Conservation (phyloP, 768 basidiomycete species). For the Mycena rosella region DNA sequence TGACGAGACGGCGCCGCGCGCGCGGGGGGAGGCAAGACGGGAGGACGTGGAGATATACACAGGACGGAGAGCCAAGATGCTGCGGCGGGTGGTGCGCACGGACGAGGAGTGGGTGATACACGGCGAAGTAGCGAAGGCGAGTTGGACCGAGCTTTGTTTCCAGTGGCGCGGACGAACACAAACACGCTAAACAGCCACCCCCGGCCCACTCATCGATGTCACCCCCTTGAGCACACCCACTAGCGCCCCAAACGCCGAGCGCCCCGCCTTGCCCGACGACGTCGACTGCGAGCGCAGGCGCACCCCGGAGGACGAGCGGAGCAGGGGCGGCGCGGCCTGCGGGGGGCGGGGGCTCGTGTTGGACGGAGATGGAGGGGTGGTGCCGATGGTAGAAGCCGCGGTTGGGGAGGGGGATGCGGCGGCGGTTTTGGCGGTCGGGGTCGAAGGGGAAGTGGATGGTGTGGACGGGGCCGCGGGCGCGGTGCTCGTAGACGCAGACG, state of each 20-base stretch:
- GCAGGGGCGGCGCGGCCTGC: background rate
- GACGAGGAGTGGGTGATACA: background rate
- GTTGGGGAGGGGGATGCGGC: background rate
- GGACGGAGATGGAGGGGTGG: background rate
- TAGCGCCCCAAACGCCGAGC: constrained; percentile 33
- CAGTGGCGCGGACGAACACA: background rate
- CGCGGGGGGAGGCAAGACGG: too few species aligned
- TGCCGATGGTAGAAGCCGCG: background rate
- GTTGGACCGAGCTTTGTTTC: too few species aligned
- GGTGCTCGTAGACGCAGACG: background rate
- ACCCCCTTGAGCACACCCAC: constrained; percentile 37
- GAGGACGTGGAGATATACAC: too few species aligned
- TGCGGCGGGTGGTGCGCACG: background rate
- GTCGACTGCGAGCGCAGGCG: constrained; percentile 32
- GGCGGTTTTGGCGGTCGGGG: background rate
- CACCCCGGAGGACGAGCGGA: constrained; percentile 15
- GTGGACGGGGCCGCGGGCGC: background rate
- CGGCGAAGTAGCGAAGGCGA: background rate
- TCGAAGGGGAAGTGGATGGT: background rate
- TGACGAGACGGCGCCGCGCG: too few species aligned
- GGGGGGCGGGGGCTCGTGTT: background rate
- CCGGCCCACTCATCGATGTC: constrained; percentile 26
- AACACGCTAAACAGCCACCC: constrained; percentile 10
- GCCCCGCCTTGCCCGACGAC: constrained; percentile 26
- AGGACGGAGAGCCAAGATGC: too few species aligned